phyloP scores from a whole-genome alignment of 2,329 filamentous ascomycete species.

The Penicillium freii region DNA sequence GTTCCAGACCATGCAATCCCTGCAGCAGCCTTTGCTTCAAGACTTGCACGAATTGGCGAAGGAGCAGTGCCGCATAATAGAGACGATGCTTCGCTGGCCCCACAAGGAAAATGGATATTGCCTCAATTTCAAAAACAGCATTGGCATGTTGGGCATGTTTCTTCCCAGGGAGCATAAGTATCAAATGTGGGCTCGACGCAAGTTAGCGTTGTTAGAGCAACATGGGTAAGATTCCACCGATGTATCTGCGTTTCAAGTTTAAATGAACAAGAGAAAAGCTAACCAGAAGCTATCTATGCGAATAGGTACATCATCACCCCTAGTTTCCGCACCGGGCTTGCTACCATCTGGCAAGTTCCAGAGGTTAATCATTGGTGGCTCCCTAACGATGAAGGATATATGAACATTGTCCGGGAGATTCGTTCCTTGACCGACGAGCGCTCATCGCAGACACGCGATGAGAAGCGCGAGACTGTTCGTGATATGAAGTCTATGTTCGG shows the following conservation, averaged over 20 bases:
- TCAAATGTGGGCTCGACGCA: conserved; percentile 74
- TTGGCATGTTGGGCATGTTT: conserved; percentile 75
- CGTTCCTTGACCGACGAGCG: conserved; percentile 79
- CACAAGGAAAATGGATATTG: conserved; percentile 67
- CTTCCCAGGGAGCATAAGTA: conserved; percentile 72
- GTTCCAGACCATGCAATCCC: conserved; percentile 63
- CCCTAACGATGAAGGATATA: conserved; percentile 74
- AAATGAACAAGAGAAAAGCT: neutral
- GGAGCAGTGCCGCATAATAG: conserved; percentile 73
- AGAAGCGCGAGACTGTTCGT: conserved; percentile 62
- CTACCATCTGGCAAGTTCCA: conserved; percentile 69
- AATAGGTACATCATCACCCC: conserved; percentile 78
- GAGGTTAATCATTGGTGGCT: conserved; percentile 85
- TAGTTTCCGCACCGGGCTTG: conserved; percentile 71
- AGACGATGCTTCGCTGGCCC: conserved; percentile 72
- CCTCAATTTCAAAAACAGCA: conserved; percentile 69
- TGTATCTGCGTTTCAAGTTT: neutral
- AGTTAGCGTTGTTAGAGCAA: conserved; percentile 74
- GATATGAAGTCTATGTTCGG: conserved; percentile 74
- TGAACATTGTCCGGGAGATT: conserved; percentile 70
- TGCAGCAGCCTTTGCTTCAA: conserved; percentile 50
- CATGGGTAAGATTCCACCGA: conserved; percentile 61
- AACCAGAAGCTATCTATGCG: neutral
- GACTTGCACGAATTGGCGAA: conserved; percentile 64
- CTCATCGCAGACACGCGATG: conserved; percentile 55